Evolutionary conservation across 352 stramenopile genomes (phyloP).

Genomic region (Phytophthora parvispora): DNA sequence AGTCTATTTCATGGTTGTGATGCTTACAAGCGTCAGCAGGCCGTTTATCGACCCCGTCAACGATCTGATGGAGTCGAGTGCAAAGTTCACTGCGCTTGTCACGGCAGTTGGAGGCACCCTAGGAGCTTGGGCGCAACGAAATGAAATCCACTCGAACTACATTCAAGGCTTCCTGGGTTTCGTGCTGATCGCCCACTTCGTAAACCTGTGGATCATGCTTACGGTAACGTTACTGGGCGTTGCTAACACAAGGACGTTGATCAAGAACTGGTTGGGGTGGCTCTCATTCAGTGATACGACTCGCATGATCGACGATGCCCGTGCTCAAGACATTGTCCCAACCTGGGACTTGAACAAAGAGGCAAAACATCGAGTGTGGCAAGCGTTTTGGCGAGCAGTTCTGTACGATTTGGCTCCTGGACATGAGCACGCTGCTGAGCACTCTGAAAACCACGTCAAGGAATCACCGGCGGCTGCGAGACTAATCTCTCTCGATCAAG

Average conservation of each 20-base stretch:
- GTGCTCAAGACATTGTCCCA: constrained; percentile 28
- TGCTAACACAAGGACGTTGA: constrained; percentile 28
- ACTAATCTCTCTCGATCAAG: constrained; percentile 30
- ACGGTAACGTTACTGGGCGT: constrained; percentile 41
- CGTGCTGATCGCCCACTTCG: constrained; percentile 48
- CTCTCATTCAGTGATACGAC: constrained; percentile 55
- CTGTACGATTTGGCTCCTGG: constrained; percentile 27
- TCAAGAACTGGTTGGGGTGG: constrained; percentile 48
- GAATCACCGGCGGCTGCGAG: constrained; percentile 18
- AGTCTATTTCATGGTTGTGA: constrained; percentile 38
- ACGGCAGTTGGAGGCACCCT: constrained; percentile 41
- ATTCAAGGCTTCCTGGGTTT: constrained; percentile 15
- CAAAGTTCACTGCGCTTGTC: constrained; percentile 41
- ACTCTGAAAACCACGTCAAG: constrained; percentile 1
- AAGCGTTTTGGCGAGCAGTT: constrained; percentile 54
- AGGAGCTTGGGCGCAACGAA: constrained; percentile 5
- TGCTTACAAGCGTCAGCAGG: constrained; percentile 37
- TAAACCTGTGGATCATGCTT: constrained; percentile 49
- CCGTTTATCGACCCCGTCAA: constrained; percentile 58
- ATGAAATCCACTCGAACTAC: constrained; percentile 13
- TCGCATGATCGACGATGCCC: constrained; percentile 36
- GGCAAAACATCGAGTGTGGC: constrained; percentile 55
- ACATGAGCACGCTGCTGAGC: constrained; percentile 8
- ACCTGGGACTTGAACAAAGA: constrained; percentile 56
- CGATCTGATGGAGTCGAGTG: constrained; percentile 52